Base-by-base conservation (phyloP, 164 flowering plant genomes). In the Hamamelis virginiana region DNA sequence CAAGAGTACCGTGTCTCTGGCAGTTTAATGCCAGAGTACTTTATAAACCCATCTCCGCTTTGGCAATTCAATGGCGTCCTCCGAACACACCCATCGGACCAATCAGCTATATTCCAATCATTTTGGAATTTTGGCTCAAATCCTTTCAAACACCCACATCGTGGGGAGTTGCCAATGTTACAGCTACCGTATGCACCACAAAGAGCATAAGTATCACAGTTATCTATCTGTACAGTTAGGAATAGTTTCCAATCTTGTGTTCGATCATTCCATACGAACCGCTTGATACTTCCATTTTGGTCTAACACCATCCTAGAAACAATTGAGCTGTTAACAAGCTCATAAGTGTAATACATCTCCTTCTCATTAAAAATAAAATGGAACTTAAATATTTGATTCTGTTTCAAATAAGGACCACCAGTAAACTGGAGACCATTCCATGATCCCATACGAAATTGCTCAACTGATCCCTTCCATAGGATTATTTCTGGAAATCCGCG, bases 31-130 rank as follows among this genome's bases (percentile, higher is more conserved):
- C 66, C 44, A 0, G 66, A 18, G 21, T 25, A 53, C 43, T 61
- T 69, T 4, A 65, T 1, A 44, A 78, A 78, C 33, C 65, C 69
- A 38, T 69, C 74, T 25, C 58, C 58, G 1, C 28, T 60, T 27
- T 25, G 38, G 43, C 80, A 79, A 18, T 28, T 44, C 62, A 65
- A 33, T 8, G 27, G 16, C 3, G 52, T 46, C 22, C 6, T 65
- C 26, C 67, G 15, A 38, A 65, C 65, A 33, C 82, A 79, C 1
- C 82, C 80, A 19, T 46, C 45, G 0, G 80, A 59, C 76, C 72
- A 63, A 38, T 57, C 22, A 33, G 41, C 41, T 33, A 33, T 6
- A 33, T 33, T 6, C n/a, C n/a, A n/a, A n/a, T n/a, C n/a, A n/a
- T n/a, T n/a, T n/a, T n/a, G n/a, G n/a, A n/a, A n/a, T 33, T 46